These are phyloP conservation scores for Carex arenaria DNA, from an alignment of 202 grass and related monocot genomes.

Conservation along the genomic window DNA sequence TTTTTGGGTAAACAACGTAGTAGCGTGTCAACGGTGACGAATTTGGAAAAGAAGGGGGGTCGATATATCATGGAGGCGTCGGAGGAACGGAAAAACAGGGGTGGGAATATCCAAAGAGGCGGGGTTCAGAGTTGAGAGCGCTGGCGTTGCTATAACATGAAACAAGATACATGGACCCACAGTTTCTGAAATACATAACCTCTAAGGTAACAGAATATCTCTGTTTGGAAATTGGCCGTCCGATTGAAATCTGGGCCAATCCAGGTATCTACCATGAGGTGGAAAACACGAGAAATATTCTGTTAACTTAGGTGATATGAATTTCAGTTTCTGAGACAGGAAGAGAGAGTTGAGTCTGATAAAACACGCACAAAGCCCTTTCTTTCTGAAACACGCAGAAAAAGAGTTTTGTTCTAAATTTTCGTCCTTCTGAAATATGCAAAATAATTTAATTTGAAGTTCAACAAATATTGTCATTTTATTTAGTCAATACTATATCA, in stretches of 20 bases:
- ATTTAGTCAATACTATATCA: no score
- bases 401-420: no score
- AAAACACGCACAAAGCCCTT: background rate
- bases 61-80: background rate
- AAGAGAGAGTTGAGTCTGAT: background rate
- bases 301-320: no score
- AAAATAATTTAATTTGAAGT: no score
- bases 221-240: no score
- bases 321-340: background rate
- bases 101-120: conserved; percentile 3
- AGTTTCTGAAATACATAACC: background rate
- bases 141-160: background rate
- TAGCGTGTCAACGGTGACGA: background rate
- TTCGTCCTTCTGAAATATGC: no score
- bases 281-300: no score
- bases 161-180: background rate
- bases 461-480: no score
- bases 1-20: background rate
- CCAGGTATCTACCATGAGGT: no score
- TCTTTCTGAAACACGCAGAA: no score
- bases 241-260: no score
- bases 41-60: conserved; percentile 6
- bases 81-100: background rate
- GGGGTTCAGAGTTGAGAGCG: background rate
- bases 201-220: no score